Evolutionary conservation across 2,329 filamentous ascomycete species (phyloP).

Genomic region (Fusarium sp.): DNA sequence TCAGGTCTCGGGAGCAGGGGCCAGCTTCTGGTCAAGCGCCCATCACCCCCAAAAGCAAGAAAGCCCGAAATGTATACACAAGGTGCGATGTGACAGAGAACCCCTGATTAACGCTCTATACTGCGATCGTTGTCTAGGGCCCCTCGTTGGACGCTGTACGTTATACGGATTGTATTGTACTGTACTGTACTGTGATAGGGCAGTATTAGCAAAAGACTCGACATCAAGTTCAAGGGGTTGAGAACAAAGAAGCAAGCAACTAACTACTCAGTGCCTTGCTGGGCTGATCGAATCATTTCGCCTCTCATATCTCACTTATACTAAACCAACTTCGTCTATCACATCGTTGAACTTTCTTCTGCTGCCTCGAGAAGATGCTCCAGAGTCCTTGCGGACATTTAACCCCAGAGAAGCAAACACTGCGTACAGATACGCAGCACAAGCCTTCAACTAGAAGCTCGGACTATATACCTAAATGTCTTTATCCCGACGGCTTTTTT

Average conservation of each 20-base stretch:
- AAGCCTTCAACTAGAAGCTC: constrained; percentile 30
- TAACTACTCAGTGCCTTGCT: neutral
- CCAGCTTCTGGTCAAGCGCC: constrained; percentile 21
- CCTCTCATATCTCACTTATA: neutral
- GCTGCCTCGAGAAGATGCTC: neutral
- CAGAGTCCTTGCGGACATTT: constrained; percentile 20
- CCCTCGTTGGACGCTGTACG: constrained; percentile 7
- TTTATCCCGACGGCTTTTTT: constrained; percentile 3
- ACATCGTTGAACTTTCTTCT: neutral
- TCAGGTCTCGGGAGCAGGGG: constrained; percentile 46
- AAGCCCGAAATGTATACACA: constrained; percentile 25
- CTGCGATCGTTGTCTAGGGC: constrained; percentile 42
- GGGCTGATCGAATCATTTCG: neutral
- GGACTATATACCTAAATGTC: constrained; percentile 13
- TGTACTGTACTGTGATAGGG: too few species aligned
- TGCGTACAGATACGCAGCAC: constrained; percentile 9
- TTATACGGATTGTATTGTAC: neutral
- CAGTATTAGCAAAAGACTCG: neutral
- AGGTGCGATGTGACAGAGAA: constrained; percentile 41
- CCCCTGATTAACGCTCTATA: constrained; percentile 22
- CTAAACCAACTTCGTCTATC: neutral
- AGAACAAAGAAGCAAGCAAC: neutral
- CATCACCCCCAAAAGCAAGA: constrained; percentile 27
- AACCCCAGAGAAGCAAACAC: constrained; percentile 11
- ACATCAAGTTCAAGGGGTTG: neutral